A percentile compares a stretch with the other conserved stretches of the same genome.
Conservation (phyloP, 345 rosid species). For the Brassica juncea region DNA sequence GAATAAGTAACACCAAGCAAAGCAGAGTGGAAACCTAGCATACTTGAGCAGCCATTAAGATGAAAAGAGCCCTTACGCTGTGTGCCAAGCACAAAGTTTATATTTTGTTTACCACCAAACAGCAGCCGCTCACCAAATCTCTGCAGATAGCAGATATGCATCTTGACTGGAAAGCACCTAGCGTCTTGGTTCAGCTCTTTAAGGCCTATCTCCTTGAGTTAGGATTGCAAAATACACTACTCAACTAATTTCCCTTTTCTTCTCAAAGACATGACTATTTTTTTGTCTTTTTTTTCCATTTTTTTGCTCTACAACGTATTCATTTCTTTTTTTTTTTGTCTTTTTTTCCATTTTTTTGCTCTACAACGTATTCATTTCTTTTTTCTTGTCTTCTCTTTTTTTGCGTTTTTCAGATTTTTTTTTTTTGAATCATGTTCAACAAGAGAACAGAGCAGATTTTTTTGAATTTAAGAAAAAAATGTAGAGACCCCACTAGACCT, state of each 20-base stretch:
- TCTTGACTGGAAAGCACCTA: conserved; percentile 38
- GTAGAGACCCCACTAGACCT: conserved; percentile 47
- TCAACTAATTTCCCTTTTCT: conserved; percentile 16
- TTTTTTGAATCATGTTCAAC: conserved; percentile 31
- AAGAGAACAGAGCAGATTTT: conserved; percentile 31
- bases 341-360: background rate
- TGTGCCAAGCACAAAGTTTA: conserved; percentile 19
- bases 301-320: too few species aligned
- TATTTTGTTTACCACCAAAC: conserved; percentile 38
- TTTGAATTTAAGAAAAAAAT: conserved; percentile 5
- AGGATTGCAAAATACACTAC: conserved; percentile 18
- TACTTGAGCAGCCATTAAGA: conserved; percentile 21
- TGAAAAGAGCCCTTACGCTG: conserved; percentile 29
- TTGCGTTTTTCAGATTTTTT: conserved; percentile 2
- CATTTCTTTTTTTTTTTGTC: too few species aligned
- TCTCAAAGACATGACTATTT: conserved; percentile 13
- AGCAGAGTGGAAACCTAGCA: conserved; percentile 12
- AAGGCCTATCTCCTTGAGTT: conserved; percentile 12
- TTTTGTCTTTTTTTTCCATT: background rate
- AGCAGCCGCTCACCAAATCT: conserved; percentile 57
- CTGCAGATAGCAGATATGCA: conserved; percentile 48
- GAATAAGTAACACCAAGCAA: conserved; percentile 23
- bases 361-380: too few species aligned
- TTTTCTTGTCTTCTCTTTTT: background rate
- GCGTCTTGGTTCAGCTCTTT: conserved; percentile 10